A percentile compares a stretch with the other conserved stretches of the same genome.
phyloP scores from a whole-genome alignment of 768 basidiomycete genomes.

The Mycena galopus region DNA sequence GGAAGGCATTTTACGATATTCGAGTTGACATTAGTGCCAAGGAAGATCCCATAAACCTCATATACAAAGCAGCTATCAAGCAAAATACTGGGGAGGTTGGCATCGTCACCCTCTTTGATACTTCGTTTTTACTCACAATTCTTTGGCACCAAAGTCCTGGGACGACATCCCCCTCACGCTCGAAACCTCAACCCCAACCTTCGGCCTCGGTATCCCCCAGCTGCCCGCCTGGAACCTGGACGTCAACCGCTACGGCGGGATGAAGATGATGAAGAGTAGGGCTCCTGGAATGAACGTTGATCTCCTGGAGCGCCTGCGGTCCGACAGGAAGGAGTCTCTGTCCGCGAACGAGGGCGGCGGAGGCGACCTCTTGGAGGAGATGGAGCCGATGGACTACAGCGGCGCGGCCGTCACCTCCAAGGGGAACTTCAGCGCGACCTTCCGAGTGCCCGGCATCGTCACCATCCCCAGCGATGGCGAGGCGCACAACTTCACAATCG shows the following conservation, averaged over 20 bases:
- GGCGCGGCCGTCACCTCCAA: slow-evolving; percentile 31
- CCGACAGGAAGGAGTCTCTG: no score
- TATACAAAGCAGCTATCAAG: slow-evolving; percentile 38
- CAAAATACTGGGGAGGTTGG: slow-evolving; percentile 41
- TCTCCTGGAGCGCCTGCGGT: no score
- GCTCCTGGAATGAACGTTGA: neutral
- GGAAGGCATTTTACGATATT: slow-evolving; percentile 41
- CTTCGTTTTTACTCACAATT: neutral
- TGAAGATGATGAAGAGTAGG: neutral
- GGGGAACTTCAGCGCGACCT: slow-evolving; percentile 45
- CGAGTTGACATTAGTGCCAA: slow-evolving; percentile 37
- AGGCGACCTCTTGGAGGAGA: neutral
- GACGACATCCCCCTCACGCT: slow-evolving; percentile 38
- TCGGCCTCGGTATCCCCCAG: slow-evolving; percentile 37
- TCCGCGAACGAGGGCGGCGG: neutral
- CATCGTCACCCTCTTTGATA: neutral
- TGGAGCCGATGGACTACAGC: slow-evolving; percentile 8
- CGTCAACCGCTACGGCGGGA: neutral
- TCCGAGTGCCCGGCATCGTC: slow-evolving; percentile 43
- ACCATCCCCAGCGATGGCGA: slow-evolving; percentile 44
- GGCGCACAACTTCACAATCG: slow-evolving; percentile 46
- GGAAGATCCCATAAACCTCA: slow-evolving; percentile 33
- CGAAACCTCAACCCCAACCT: slow-evolving; percentile 42
- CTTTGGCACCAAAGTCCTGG: slow-evolving; percentile 36
- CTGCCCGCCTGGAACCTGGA: slow-evolving; percentile 36